Percentiles rank a stretch among this genome's conserved stretches.
These are phyloP conservation scores for Phoma sp. DNA, from an alignment of 2,329 filamentous ascomycete species.

Conservation along the genomic window DNA sequence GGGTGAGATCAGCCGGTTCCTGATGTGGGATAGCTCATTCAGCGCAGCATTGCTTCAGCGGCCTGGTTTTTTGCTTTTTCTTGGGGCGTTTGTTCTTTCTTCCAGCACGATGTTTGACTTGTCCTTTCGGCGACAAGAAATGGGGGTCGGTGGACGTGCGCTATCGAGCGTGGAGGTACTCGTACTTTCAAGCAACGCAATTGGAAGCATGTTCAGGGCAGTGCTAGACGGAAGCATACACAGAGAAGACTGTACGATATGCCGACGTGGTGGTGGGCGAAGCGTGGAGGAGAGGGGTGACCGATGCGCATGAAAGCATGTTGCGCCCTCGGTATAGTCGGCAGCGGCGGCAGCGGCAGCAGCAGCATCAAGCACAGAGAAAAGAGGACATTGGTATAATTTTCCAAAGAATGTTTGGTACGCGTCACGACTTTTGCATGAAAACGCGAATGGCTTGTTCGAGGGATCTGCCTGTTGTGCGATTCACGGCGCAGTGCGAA, in stretches of 20 bases:
- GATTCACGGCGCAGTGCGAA: not conserved
- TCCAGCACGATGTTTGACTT: slow-evolving; percentile 25
- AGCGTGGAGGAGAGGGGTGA: slow-evolving; percentile 2
- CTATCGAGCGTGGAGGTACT: slow-evolving; percentile 20
- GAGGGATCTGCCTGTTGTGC: not conserved
- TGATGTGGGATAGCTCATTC: slow-evolving; percentile 28
- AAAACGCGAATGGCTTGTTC: not conserved
- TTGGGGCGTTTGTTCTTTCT: slow-evolving; percentile 21
- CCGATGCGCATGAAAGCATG: slow-evolving; percentile 1
- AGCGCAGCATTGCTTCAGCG: slow-evolving; percentile 34
- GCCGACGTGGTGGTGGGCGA: not conserved
- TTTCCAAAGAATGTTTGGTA: no score
- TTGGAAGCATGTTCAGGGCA: slow-evolving; percentile 19
- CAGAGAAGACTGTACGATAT: slow-evolving; percentile 35
- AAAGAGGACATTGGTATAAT: slow-evolving; percentile 2
- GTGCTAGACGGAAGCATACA: slow-evolving; percentile 23
- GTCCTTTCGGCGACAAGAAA: slow-evolving; percentile 27
- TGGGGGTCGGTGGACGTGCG: slow-evolving; percentile 13
- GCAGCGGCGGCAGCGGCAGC: slow-evolving; percentile 4
- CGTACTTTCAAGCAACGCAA: slow-evolving; percentile 23
- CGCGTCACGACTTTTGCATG: not conserved
- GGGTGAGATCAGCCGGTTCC: slow-evolving; percentile 40
- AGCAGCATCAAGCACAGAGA: slow-evolving; percentile 3
- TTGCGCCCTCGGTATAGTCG: not conserved
- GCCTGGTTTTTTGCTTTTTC: slow-evolving; percentile 34